Evolutionary conservation across 1,284 basidiomycete genomes (phyloP).

Genomic region (Porphyrellus sp.): DNA sequence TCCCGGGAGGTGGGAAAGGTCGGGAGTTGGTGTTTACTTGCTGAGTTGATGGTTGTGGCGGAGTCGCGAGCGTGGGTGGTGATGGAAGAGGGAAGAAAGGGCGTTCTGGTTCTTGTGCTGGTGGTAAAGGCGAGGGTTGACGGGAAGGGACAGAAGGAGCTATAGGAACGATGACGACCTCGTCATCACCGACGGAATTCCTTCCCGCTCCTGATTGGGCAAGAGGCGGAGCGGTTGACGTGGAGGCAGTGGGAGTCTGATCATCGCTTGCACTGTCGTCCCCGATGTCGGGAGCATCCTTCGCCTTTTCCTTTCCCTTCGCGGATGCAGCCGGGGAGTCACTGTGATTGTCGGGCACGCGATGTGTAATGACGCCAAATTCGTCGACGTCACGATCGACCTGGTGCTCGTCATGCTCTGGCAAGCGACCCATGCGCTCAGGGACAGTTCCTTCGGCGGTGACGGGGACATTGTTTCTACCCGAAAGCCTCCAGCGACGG

Average conservation of each 20-base stretch:
- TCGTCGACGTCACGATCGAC: conserved; percentile 33
- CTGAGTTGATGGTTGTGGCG: conserved; percentile 13
- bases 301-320: conserved; percentile 34
- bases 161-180: conserved; percentile 23
- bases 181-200: conserved; percentile 14
- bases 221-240: conserved; percentile 16
- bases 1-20: conserved; percentile 68
- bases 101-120: conserved; percentile 12
- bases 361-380: conserved; percentile 33
- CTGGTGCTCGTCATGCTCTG: conserved; percentile 30
- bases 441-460: conserved; percentile 9
- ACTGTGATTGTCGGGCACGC: conserved; percentile 31
- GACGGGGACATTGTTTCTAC: conserved; percentile 15
- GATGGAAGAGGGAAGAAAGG: conserved; percentile 8
- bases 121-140: conserved; percentile 12
- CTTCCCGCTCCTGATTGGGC: conserved; percentile 1
- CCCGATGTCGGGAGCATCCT: conserved; percentile 11
- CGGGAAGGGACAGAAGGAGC: conserved; percentile 4
- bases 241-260: conserved; percentile 15
- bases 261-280: conserved; percentile 8
- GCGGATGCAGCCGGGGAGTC: conserved; percentile 22
- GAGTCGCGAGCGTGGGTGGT: not conserved
- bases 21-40: conserved; percentile 27
- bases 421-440: conserved; percentile 11
- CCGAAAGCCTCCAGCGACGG: conserved; percentile 43